Percentiles rank a stretch among this genome's conserved stretches.
phyloP scores from a whole-genome alignment of 768 basidiomycete species.

The Polyporus arcularius region DNA sequence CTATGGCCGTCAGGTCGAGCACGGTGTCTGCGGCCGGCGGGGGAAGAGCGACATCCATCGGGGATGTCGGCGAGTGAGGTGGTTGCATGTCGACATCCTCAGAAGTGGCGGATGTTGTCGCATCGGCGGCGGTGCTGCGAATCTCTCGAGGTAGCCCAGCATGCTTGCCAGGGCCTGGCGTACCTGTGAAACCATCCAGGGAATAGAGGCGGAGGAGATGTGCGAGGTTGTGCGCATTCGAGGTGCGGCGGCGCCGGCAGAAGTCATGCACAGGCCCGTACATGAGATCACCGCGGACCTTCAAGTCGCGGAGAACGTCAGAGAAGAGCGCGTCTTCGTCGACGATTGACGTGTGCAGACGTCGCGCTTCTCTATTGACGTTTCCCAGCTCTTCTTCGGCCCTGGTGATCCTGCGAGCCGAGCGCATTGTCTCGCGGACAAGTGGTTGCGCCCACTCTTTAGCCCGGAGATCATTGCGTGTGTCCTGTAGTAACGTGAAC shows the following conservation, averaged over 20 bases:
- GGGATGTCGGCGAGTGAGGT: too few relatives aligned
- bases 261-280: conserved; percentile 4
- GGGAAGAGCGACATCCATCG: too few relatives aligned
- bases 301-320: background rate
- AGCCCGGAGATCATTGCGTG: conserved; percentile 25
- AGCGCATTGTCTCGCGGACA: conserved; percentile 26
- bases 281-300: background rate
- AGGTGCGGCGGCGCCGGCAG: background rate
- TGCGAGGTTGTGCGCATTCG: conserved; percentile 9
- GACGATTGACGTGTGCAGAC: conserved; percentile 27
- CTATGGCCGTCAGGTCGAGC: too few relatives aligned
- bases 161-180: background rate
- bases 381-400: conserved; percentile 29
- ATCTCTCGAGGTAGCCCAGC: background rate
- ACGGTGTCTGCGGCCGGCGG: too few relatives aligned
- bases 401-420: conserved; percentile 20
- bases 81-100: background rate
- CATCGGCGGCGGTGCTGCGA: too few relatives aligned
- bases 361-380: conserved; percentile 27
- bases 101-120: too few relatives aligned
- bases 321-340: conserved; percentile 21
- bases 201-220: conserved; percentile 13
- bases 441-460: conserved; percentile 29
- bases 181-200: conserved; percentile 8
- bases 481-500: conserved; percentile 32